Base-by-base conservation (phyloP, 2,329 filamentous ascomycete genomes). In the Aspergillus arachidicola region DNA sequence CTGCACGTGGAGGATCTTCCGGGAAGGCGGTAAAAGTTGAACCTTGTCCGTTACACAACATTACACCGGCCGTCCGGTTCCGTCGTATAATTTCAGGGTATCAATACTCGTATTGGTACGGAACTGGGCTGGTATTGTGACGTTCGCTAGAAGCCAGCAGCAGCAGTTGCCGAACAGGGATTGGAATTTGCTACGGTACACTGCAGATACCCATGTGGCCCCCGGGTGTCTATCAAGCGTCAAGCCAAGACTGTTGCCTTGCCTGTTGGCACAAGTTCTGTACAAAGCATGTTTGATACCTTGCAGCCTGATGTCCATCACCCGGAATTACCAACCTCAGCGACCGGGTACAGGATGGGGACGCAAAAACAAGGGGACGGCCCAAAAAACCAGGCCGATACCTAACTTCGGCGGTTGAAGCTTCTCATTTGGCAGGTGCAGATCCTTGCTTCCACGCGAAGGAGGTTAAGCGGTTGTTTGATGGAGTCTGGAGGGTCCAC, bases 361-460 rank as follows among this genome's bases (percentile, higher is more conserved):
- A 28, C 6, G 12, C 45, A 30, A 7, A 7, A 16, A 26, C 46
- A 50, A 51, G 28, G 28, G 28, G 28, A 51, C 0, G 16, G 45
- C 5, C 43, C 19, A 19, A 50, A 11, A n/a, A 21, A 32, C 26
- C 48, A 51, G 48, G 3, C 28, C 6, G 16, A 28, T 21, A 30
- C 48, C 48, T 36, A 26, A 36, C n/a, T 23, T 55, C n/a, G 9
- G 6, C 34, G 32, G 50, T 41, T 58, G 45, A 38, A 34, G 57
- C 28, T 32, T 51, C 32, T 51, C 16, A 23, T 57, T 26, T 56
- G 28, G 59, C 36, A 60, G 60, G 28, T 46, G 66, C 64, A 64
- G 56, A 69, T 67, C 68, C 65, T 65, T 68, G 68, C 58, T 61
- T 58, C 60, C 66, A 68, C 66, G 66, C 68, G 66, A 67, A 64